phyloP scores from a whole-genome alignment of 768 basidiomycete genomes.

The Mycena amicta region DNA sequence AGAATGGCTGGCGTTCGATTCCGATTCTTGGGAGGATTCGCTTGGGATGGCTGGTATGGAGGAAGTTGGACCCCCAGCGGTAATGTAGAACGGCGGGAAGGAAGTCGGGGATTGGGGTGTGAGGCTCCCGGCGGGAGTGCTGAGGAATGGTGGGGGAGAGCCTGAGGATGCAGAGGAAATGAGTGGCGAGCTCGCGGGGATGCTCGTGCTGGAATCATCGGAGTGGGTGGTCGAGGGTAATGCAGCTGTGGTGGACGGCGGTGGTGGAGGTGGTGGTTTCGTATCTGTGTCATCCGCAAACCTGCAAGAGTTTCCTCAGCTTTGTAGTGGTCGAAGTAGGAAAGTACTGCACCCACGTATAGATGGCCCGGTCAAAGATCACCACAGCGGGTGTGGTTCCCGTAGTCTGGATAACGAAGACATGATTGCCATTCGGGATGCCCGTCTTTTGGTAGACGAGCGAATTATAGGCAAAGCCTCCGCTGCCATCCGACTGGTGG shows the following conservation, averaged over 20 bases:
- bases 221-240: background rate
- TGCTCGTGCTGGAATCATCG: background rate
- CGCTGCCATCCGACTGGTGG: constrained; percentile 18
- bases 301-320: no score
- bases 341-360: constrained; percentile 25
- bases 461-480: constrained; percentile 11
- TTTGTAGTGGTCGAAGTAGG: background rate
- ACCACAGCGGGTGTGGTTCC: constrained; percentile 15
- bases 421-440: constrained; percentile 20
- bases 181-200: no score
- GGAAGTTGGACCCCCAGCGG: background rate
- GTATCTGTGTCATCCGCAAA: background rate
- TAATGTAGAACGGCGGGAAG: background rate
- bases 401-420: constrained; percentile 19
- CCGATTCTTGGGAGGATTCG: background rate
- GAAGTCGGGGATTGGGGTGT: background rate
- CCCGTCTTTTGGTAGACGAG: constrained; percentile 19
- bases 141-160: background rate
- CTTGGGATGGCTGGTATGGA: background rate
- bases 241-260: background rate
- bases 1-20: no score
- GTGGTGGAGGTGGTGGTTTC: no score
- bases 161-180: no score
- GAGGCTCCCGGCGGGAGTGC: background rate
- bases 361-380: constrained; percentile 25